These are phyloP conservation scores for Angomonas ambiguus DNA, from an alignment of 208 protist genomes.

Conservation along the genomic window DNA sequence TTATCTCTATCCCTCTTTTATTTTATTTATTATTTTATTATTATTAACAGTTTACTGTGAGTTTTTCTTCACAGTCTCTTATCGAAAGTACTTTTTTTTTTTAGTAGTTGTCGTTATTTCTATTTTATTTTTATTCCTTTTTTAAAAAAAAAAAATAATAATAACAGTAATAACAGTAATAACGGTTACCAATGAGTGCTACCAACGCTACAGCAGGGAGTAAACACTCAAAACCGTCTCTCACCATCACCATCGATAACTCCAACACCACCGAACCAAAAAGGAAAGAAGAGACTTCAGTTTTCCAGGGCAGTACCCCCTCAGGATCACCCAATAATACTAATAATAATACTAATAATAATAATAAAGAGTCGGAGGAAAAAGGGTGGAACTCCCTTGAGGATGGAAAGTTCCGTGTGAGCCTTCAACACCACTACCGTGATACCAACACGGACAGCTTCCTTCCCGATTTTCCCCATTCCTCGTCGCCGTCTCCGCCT, in stretches of 20 bases:
- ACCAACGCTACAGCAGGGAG: background rate
- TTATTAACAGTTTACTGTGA: background rate
- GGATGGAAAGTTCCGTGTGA: slow-evolving; percentile 18
- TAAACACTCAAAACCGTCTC: no score
- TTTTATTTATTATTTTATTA: slow-evolving; percentile 3
- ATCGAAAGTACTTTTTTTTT: background rate
- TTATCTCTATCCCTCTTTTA: no score
- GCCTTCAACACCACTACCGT: slow-evolving; percentile 14
- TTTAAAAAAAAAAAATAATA: no score
- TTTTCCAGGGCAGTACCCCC: no score
- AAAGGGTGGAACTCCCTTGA: slow-evolving; percentile 12
- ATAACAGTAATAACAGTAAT: background rate
- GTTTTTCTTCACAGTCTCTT: background rate
- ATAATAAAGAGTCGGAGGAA: no score
- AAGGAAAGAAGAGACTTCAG: no score
- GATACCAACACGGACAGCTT: background rate
- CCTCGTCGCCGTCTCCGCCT: no score
- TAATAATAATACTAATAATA: no score
- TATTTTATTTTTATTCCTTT: background rate
- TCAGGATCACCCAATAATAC: no score
- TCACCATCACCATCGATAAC: no score
- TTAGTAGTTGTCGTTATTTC: background rate
- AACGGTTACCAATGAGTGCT: background rate
- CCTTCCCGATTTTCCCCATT: background rate
- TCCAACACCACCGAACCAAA: no score